These are phyloP conservation scores for Myrica gale DNA, from an alignment of 306 rosid species.

Conservation along the genomic window DNA sequence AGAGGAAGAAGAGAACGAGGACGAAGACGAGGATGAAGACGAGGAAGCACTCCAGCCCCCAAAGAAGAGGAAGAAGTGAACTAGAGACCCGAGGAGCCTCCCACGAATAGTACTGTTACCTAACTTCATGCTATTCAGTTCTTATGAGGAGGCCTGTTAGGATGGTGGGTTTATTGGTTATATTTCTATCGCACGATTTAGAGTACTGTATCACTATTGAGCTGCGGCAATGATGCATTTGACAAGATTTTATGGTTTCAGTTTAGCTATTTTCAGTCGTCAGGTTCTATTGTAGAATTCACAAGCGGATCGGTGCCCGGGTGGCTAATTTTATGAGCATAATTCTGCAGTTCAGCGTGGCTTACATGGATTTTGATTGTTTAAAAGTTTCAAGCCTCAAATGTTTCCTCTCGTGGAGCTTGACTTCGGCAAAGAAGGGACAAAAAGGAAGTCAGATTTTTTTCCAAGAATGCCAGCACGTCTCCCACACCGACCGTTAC, in stretches of 20 bases:
- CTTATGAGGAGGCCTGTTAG: conserved; percentile 53
- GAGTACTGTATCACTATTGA: conserved; percentile 46
- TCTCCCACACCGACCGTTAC: no score
- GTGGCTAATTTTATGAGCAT: not conserved
- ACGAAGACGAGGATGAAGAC: conserved; percentile 59
- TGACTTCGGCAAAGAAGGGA: no score
- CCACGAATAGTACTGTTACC: conserved; percentile 35
- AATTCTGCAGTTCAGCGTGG: not conserved
- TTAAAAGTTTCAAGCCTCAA: no score
- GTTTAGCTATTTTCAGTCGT: conserved; percentile 12
- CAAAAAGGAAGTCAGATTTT: no score
- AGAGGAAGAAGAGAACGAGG: conserved; percentile 46
- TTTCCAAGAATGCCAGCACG: no score
- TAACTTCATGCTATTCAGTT: conserved; percentile 47
- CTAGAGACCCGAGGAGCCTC: conserved; percentile 30
- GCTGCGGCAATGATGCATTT: conserved; percentile 38
- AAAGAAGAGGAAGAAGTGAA: conserved; percentile 89
- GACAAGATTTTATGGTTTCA: conserved; percentile 8
- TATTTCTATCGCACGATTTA: conserved; percentile 50
- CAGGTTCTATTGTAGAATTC: not conserved
- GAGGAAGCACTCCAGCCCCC: conserved; percentile 97
- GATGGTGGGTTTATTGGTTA: conserved; percentile 45
- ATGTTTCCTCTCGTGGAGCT: no score
- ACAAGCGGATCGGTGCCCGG: not conserved
- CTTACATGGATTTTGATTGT: not conserved